Conservation (phyloP, 2,329 filamentous ascomycete genomes). For the Aspergillus ibericus region DNA sequence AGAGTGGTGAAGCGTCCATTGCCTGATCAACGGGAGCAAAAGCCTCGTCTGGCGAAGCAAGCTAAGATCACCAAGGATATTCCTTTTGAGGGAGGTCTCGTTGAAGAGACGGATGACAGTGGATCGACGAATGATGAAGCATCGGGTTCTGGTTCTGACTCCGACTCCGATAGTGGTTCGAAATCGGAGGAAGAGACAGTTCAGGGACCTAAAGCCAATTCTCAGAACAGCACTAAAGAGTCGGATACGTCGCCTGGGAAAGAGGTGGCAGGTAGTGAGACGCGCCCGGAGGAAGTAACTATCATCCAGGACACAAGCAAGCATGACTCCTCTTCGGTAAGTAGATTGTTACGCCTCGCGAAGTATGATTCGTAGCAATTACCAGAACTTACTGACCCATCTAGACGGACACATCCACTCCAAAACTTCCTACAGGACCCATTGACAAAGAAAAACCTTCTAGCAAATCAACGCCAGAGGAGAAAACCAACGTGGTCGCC, state of each 20-base stretch:
- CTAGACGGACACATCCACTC: too few species aligned
- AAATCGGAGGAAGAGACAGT: not conserved
- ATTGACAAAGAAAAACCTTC: too few species aligned
- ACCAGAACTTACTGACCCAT: too few species aligned
- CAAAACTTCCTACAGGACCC: too few species aligned
- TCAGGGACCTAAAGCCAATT: not conserved
- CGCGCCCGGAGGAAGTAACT: too few species aligned
- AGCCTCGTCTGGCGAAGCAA: not conserved
- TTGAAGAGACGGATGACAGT: not conserved
- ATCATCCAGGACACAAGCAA: too few species aligned
- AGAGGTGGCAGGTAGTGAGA: too few species aligned
- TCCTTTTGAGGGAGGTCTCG: not conserved
- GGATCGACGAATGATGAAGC: not conserved
- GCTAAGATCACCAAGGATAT: not conserved
- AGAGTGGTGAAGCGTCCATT: not conserved
- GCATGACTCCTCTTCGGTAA: too few species aligned
- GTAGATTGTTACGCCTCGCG: too few species aligned
- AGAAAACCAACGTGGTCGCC: too few species aligned
- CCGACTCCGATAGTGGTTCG: not conserved
- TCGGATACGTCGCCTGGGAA: not conserved
- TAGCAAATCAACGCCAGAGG: too few species aligned
- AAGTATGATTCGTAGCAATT: too few species aligned
- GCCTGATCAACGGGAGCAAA: not conserved
- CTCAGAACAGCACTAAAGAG: not conserved
- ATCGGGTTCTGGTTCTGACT: not conserved